A percentile compares a stretch with the other conserved stretches of the same genome.
phyloP scores from a whole-genome alignment of 352 stramenopile species.

The Phytophthora pini region DNA sequence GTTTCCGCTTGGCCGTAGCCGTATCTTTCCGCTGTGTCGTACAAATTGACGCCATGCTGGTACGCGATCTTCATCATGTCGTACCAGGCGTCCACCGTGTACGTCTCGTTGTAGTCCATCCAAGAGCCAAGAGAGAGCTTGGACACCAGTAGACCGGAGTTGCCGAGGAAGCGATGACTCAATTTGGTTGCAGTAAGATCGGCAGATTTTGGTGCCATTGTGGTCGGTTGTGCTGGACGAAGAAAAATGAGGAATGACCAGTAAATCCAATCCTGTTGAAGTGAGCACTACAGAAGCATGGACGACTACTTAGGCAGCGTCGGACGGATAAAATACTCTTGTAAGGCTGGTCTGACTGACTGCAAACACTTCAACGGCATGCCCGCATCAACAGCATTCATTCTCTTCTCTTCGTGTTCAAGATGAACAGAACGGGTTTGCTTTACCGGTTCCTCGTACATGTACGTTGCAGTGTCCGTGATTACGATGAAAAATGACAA shows the following conservation, averaged over 20 bases:
- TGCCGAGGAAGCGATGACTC: constrained; percentile 6
- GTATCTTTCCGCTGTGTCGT: constrained; percentile 10
- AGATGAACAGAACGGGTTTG: background rate
- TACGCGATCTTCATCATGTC: constrained; percentile 14
- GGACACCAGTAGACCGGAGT: constrained; percentile 5
- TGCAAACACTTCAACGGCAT: background rate
- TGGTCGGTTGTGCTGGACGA: background rate
- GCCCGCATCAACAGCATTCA: background rate
- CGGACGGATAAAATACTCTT: too few relatives aligned
- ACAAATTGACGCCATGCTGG: constrained; percentile 7
- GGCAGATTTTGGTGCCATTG: background rate
- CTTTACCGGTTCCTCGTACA: too few relatives aligned
- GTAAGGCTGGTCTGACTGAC: too few relatives aligned
- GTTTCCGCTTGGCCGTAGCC: constrained; percentile 10
- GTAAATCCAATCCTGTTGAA: too few relatives aligned
- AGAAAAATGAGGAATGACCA: constrained; percentile 1
- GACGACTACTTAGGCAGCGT: too few relatives aligned
- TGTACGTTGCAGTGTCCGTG: background rate
- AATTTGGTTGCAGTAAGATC: background rate
- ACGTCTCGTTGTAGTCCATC: constrained; percentile 9
- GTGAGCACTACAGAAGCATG: too few relatives aligned
- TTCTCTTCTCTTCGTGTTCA: background rate
- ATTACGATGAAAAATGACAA: constrained; percentile 4
- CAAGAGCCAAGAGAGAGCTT: constrained; percentile 8
- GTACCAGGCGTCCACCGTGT: constrained; percentile 12